These are phyloP conservation scores for Penicillium italicum DNA, from an alignment of 2,329 filamentous ascomycete species.

Conservation along the genomic window DNA sequence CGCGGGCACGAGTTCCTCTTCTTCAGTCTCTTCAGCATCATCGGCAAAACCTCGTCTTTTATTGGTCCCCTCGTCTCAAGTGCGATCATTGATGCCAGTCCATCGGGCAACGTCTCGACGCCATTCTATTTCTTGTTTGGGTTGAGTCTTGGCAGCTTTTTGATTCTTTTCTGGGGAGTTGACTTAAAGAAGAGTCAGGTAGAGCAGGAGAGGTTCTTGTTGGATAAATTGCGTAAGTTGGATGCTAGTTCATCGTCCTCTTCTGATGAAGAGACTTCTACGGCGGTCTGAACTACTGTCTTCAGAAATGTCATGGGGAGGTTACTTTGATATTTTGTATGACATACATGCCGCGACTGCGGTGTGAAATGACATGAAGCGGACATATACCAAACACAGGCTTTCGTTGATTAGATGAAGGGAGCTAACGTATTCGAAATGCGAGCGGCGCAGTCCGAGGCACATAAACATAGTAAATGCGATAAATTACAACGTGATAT, in stretches of 20 bases:
- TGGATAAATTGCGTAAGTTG: conserved; percentile 26
- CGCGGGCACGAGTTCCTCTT: conserved; percentile 67
- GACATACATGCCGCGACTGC: not conserved
- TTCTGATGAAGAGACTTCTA: not conserved
- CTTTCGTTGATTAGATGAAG: not conserved
- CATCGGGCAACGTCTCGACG: conserved; percentile 53
- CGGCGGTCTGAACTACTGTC: not conserved
- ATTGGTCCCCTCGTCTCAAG: conserved; percentile 66
- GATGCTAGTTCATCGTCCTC: conserved; percentile 8
- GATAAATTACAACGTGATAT: too few species aligned
- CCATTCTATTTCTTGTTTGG: conserved; percentile 66
- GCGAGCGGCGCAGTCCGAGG: too few species aligned
- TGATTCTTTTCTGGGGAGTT: conserved; percentile 53
- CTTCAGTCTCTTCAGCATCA: conserved; percentile 66
- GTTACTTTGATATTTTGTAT: too few species aligned
- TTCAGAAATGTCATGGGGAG: not conserved
- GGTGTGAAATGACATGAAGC: too few species aligned
- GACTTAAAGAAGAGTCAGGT: conserved; percentile 59
- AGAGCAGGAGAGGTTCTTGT: conserved; percentile 58
- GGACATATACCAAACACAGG: not conserved
- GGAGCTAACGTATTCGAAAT: too few species aligned
- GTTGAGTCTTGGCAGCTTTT: conserved; percentile 54
- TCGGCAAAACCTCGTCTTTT: conserved; percentile 65
- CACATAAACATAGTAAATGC: too few species aligned
- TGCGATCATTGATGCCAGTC: conserved; percentile 63